A percentile compares a stretch with the other conserved stretches of the same genome.
These are phyloP conservation scores for Diaporthe sp. DNA, from an alignment of 2,329 filamentous ascomycete species.

Conservation along the genomic window DNA sequence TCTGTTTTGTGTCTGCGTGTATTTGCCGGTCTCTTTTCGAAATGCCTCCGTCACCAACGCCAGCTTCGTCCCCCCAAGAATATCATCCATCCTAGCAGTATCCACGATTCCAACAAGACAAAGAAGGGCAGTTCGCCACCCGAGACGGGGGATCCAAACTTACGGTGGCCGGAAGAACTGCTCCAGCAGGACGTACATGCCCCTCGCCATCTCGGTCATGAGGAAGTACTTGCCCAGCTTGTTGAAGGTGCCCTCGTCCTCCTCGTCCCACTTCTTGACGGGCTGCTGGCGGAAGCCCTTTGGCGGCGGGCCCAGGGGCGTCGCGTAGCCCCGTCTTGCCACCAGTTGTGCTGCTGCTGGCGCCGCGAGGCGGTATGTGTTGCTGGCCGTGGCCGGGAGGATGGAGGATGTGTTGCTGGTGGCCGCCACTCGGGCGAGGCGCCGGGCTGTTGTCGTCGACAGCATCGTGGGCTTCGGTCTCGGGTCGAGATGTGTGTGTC, in stretches of 20 bases:
- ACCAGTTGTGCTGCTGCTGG: constrained; percentile 7
- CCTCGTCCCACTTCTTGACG: constrained; percentile 83
- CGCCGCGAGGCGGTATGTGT: constrained; percentile 25
- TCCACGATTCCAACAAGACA: neutral
- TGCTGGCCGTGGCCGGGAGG: neutral
- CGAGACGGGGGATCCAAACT: constrained; percentile 58
- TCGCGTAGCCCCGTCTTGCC: constrained; percentile 62
- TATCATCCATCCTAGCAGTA: constrained; percentile 20
- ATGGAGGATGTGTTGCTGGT: constrained; percentile 21
- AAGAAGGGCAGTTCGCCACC: constrained; percentile 19
- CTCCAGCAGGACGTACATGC: constrained; percentile 98
- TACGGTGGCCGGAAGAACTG: constrained; percentile 98
- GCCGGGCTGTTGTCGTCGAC: constrained; percentile 36
- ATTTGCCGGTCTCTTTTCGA: no score
- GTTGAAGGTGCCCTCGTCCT: constrained; percentile 82
- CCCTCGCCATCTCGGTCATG: constrained; percentile 93
- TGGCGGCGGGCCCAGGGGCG: constrained; percentile 83
- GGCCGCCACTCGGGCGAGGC: constrained; percentile 40
- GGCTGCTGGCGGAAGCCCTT: constrained; percentile 83
- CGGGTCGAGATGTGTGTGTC: neutral
- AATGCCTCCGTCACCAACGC: no score
- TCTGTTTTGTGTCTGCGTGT: neutral
- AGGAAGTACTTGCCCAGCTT: constrained; percentile 94
- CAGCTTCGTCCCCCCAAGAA: neutral
- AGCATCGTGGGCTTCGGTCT: constrained; percentile 30